Evolutionary conservation across 371 early-diverging fungal genomes (phyloP).

Genomic region (Syncephalastrum contaminatum): DNA sequence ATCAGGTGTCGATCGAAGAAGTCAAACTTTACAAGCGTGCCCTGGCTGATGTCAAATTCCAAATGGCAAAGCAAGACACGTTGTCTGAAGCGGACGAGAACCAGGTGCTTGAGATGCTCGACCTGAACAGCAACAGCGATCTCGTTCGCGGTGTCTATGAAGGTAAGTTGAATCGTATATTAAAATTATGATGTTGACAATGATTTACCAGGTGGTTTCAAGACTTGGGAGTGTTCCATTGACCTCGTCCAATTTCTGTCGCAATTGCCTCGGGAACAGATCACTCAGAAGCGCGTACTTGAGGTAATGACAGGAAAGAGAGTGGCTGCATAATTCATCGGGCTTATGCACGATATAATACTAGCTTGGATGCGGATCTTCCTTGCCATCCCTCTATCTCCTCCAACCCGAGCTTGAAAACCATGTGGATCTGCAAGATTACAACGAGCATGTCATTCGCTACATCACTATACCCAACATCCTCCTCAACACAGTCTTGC

Average conservation of each 20-base stretch:
- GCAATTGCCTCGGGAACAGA: conserved; percentile 31
- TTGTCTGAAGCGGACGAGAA: conserved; percentile 33
- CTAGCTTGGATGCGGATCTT: conserved; percentile 92
- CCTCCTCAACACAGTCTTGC: conserved; percentile 69
- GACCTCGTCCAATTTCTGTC: conserved; percentile 78
- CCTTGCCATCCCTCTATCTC: conserved; percentile 80
- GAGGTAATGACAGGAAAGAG: conserved; percentile 45
- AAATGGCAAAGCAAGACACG: conserved; percentile 73
- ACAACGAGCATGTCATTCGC: conserved; percentile 86
- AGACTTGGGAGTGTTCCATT: conserved; percentile 94
- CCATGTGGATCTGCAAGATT: conserved; percentile 87
- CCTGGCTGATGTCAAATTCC: conserved; percentile 81
- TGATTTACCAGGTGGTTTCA: conserved; percentile 67
- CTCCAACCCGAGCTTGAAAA: conserved; percentile 51
- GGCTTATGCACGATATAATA: not conserved
- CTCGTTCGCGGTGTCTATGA: conserved; percentile 87
- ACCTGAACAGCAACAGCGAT: conserved; percentile 68
- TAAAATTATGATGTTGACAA: not conserved
- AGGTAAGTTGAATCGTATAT: conserved; percentile 35
- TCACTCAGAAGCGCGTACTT: conserved; percentile 56
- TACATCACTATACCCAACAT: conserved; percentile 91
- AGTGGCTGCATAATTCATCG: not conserved
- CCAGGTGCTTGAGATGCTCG: conserved; percentile 49
- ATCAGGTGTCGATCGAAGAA: conserved; percentile 26
- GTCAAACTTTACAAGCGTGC: conserved; percentile 58